phyloP scores from a whole-genome alignment of 176 grass and related monocot genomes.

The Cymbopogon citratus region DNA sequence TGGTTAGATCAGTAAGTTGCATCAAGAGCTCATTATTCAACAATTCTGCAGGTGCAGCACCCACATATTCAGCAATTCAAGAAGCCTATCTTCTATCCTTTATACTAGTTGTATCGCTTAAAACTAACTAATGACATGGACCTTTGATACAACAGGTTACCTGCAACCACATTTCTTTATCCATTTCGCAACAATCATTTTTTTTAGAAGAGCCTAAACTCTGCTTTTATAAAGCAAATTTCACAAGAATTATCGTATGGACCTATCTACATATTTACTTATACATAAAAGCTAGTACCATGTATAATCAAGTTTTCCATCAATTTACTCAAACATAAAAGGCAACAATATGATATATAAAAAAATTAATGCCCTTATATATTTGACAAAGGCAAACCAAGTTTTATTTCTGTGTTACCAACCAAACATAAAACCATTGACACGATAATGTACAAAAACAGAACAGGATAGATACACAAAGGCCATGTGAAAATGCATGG shows the following conservation, averaged over 20 bases:
- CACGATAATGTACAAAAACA: too few species aligned
- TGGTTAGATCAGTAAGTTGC: not conserved
- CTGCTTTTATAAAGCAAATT: too few species aligned
- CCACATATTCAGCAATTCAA: constrained; percentile 1
- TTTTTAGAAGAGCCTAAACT: too few species aligned
- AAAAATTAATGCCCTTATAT: not conserved
- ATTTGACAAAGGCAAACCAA: not conserved
- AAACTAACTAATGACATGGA: not conserved
- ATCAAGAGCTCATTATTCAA: not conserved
- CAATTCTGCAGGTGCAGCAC: not conserved
- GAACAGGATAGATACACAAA: not conserved
- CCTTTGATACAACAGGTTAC: not conserved
- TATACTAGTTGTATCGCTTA: not conserved
- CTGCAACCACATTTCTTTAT: not conserved
- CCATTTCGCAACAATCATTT: not conserved
- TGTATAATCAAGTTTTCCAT: not conserved
- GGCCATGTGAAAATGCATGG: not conserved
- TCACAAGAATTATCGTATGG: not conserved
- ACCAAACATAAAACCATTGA: not conserved
- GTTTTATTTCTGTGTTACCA: not conserved
- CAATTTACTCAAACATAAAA: not conserved
- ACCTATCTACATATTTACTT: not conserved
- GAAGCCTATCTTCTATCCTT: not conserved
- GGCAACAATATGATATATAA: not conserved
- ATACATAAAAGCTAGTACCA: not conserved